Evolutionary conservation across 805 yeast species (phyloP).

Genomic region (Ogataea trehaloabstinens): DNA sequence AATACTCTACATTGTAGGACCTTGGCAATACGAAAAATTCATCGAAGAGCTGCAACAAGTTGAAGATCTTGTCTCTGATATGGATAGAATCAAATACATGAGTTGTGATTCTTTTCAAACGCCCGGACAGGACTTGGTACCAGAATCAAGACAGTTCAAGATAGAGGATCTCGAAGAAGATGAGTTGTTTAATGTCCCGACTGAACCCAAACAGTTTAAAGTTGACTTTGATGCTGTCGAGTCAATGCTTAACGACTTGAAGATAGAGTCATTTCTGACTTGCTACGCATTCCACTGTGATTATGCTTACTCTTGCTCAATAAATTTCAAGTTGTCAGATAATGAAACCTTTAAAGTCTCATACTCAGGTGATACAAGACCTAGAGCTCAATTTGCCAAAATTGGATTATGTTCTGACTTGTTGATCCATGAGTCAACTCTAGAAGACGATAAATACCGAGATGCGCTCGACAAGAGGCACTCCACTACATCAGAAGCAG

Average conservation of each 20-base stretch:
- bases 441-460: constrained; percentile 70
- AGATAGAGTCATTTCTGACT: constrained; percentile 47
- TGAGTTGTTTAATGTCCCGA: constrained; percentile 19
- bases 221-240: constrained; percentile 4
- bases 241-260: constrained; percentile 39
- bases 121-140: constrained; percentile 4
- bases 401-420: constrained; percentile 70
- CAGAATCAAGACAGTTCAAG: constrained; percentile 26
- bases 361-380: constrained; percentile 95
- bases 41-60: constrained; percentile 58
- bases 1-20: constrained; percentile 60
- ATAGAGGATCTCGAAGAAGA: constrained; percentile 16
- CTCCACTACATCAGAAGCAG: constrained; percentile 86
- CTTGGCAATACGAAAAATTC: constrained; percentile 71
- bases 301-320: constrained; percentile 69
- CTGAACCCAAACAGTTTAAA: background rate
- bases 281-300: constrained; percentile 84
- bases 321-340: constrained; percentile 41
- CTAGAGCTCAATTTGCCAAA: constrained; percentile 56
- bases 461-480: constrained; percentile 85
- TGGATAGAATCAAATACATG: constrained; percentile 17
- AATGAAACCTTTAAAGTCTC: constrained; percentile 59
- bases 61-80: constrained; percentile 18
- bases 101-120: constrained; percentile 34
- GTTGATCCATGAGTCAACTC: constrained; percentile 89